phyloP scores from a whole-genome alignment of 176 grass and related monocot genomes.

The Secale cereale region DNA sequence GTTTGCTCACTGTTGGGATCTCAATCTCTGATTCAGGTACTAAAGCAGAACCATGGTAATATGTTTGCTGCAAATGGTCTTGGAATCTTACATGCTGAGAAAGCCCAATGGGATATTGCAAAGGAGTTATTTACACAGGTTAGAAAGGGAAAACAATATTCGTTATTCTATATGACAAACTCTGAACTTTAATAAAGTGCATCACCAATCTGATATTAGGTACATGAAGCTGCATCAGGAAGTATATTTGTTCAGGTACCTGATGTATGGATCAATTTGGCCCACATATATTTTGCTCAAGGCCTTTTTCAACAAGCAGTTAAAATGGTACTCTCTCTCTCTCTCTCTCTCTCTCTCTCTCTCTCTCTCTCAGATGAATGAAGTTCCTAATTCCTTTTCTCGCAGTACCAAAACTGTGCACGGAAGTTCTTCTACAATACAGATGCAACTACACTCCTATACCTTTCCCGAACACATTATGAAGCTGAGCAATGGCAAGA shows the following conservation, averaged over 20 bases:
- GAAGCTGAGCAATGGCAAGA: constrained; percentile 99
- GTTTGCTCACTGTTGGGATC: constrained; percentile 7
- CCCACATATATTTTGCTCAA: constrained; percentile 94
- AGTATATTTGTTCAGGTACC: constrained; percentile 92
- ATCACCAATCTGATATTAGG: constrained; percentile 52
- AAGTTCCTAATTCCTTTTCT: constrained; percentile 34
- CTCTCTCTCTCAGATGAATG: background rate
- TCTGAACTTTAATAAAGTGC: constrained; percentile 12
- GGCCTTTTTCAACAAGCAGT: constrained; percentile 87
- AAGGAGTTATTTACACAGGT: constrained; percentile 99
- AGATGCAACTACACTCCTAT: constrained; percentile 82
- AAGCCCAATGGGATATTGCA: constrained; percentile 87
- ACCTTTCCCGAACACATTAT: constrained; percentile 87
- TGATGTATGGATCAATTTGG: constrained; percentile 97
- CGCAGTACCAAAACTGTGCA: constrained; percentile 86
- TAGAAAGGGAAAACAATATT: background rate
- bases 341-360: background rate
- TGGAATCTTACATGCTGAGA: constrained; percentile 87
- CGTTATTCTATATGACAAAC: constrained; percentile 7
- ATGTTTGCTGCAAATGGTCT: constrained; percentile 97
- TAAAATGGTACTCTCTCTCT: constrained; percentile 57
- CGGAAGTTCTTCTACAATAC: constrained; percentile 93
- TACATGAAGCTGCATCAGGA: constrained; percentile 95
- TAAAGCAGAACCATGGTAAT: constrained; percentile 72
- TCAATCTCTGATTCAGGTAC: constrained; percentile 48